Evolutionary conservation across 768 basidiomycete genomes (phyloP), one percentile per base, ranked within the genome.

Genomic region (Calocybe gangraenosa): DNA sequence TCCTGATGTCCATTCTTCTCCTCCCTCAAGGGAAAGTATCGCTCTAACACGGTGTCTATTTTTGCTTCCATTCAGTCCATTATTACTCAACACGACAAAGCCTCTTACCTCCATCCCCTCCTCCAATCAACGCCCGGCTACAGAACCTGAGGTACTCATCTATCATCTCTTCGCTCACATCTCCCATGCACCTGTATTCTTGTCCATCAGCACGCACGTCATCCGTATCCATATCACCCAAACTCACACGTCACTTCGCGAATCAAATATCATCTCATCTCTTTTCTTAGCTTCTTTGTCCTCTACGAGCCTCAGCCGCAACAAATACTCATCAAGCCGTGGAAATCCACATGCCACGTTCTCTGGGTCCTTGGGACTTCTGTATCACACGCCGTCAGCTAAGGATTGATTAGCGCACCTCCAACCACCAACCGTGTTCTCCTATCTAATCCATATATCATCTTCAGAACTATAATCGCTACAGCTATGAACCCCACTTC

Each of bases 361-460:
- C 36, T 68, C 61, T 23, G 54, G 42, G 44, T 68, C 62, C 46
- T 54, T 60, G 48, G 79, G 78, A 23, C 62, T 56, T 59, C 78
- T 84, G 51, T 48, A 37, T 53, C 18, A 36, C 5, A 35, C 19
- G n/a, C n/a, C 35, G 44, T 51, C 47, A 33, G 44, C 31, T 41
- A 20, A 22, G 11, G 25, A 5, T 28, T 28, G 25, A 37, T 51
- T 37, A 35, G 19, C 36, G 36, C 13, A n/a, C 2, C n/a, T 50
- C 66, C 48, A 58, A 81, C 87, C 15, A 42, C 48, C 30, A 4
- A 53, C 51, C 87, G 76, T 42, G 55, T 45, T 51, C 66, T 68
- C 21, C 82, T 88, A 59, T 93, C 91, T 21, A 93, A 58, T 0
- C 92, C 93, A 56, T 93, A 93, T 19, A 83, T 76, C 73, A 95